A percentile compares a stretch with the other conserved stretches of the same genome.
phyloP scores from a whole-genome alignment of 2,329 filamentous ascomycete species.

The Rhinocladiella similis region DNA sequence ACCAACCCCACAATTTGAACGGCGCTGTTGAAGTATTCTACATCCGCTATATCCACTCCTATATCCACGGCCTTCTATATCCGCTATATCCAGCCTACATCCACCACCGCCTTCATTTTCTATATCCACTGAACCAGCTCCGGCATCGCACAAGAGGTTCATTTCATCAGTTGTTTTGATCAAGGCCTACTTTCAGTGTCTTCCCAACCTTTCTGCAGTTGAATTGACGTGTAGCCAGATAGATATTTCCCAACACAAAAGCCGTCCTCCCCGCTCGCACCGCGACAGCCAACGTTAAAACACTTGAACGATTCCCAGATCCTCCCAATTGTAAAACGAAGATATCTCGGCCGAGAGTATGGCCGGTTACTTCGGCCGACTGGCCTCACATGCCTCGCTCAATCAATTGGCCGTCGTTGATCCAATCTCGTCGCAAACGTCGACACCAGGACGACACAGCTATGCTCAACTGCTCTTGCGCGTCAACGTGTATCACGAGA shows the following conservation, averaged over 20 bases:
- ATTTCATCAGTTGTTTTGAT: no score
- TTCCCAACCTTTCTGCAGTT: neutral
- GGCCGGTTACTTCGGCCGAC: neutral
- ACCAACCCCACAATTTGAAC: no score
- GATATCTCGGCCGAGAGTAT: neutral
- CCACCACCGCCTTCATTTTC: no score
- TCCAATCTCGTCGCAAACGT: neutral
- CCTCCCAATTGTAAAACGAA: no score
- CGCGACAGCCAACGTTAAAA: neutral
- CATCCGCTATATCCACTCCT: no score
- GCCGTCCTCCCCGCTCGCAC: neutral
- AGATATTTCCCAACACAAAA: neutral
- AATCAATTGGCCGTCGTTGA: slow-evolving; percentile 2
- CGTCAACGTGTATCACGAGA: neutral
- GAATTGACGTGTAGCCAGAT: neutral
- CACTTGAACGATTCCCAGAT: no score
- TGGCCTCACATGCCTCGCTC: neutral
- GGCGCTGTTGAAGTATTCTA: no score
- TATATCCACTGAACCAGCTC: no score
- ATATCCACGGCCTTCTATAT: no score
- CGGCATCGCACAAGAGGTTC: no score
- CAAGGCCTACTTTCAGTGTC: no score
- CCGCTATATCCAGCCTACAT: no score
- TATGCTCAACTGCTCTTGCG: slow-evolving; percentile 1
- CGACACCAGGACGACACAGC: neutral